A percentile compares a stretch with the other conserved stretches of the same genome.
Conservation (phyloP, 371 early-diverging fungal species). For the Mucor lusitanicus region DNA sequence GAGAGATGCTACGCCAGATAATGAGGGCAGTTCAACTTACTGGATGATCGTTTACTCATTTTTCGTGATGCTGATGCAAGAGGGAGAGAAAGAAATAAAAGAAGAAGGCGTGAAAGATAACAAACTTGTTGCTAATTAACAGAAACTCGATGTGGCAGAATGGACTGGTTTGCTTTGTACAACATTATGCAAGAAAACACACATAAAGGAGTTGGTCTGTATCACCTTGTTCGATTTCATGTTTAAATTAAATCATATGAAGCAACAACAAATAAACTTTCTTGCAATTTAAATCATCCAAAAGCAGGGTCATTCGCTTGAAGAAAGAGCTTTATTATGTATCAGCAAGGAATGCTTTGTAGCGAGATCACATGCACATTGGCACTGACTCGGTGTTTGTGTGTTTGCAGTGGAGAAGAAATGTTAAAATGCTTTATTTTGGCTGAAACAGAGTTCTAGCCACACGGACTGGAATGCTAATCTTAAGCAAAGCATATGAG, state of each 20-base stretch:
- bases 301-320: too few species aligned
- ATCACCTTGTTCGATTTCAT: background rate
- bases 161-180: background rate
- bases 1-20: background rate
- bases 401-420: background rate
- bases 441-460: background rate
- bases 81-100: background rate
- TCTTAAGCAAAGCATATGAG: too few species aligned
- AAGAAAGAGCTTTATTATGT: background rate
- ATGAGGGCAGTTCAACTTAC: background rate
- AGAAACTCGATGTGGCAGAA: background rate
- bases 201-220: background rate
- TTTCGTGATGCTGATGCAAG: background rate
- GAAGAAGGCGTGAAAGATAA: background rate
- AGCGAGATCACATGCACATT: background rate
- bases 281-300: background rate
- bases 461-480: background rate
- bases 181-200: background rate
- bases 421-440: background rate
- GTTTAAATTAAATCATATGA: background rate
- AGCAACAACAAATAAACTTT: background rate
- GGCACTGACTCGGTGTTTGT: background rate
- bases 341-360: background rate
- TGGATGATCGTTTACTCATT: constrained; percentile 1
- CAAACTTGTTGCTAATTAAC: background rate